Percentiles rank a stretch among this genome's conserved stretches.
phyloP scores from a whole-genome alignment of 2,329 filamentous ascomycete genomes.

The Botrytis fabae region DNA sequence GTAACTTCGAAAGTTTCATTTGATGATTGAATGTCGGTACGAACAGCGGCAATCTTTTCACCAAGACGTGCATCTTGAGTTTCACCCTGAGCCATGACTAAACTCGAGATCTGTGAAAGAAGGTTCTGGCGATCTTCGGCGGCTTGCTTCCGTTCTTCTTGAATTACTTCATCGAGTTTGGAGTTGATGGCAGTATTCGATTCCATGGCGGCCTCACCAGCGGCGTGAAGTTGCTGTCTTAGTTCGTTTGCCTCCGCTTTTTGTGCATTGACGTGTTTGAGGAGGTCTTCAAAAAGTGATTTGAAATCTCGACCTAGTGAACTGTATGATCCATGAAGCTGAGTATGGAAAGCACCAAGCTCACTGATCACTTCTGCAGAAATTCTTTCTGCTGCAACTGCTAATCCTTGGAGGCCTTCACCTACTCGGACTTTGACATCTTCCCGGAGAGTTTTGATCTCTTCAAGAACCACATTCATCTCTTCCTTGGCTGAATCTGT shows the following conservation, averaged over 20 bases:
- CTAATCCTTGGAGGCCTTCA: constrained; percentile 79
- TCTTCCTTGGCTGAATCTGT: constrained; percentile 72
- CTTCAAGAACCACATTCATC: constrained; percentile 88
- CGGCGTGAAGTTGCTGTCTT: constrained; percentile 67
- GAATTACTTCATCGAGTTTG: constrained; percentile 67
- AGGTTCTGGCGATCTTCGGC: constrained; percentile 73
- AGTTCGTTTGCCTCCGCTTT: constrained; percentile 74
- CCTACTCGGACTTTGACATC: constrained; percentile 85
- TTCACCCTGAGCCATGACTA: constrained; percentile 74
- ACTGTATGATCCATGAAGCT: constrained; percentile 81
- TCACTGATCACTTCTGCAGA: constrained; percentile 86
- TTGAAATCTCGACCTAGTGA: constrained; percentile 85
- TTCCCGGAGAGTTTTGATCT: constrained; percentile 86
- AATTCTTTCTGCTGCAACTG: constrained; percentile 81
- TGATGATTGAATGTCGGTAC: constrained; percentile 64
- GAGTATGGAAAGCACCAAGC: constrained; percentile 77
- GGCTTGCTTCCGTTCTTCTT: constrained; percentile 73
- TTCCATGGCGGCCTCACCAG: constrained; percentile 66
- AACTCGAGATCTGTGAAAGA: constrained; percentile 71
- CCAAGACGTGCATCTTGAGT: constrained; percentile 71
- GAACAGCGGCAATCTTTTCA: constrained; percentile 61
- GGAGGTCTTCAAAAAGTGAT: constrained; percentile 76
- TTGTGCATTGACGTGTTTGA: constrained; percentile 73
- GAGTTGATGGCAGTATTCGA: constrained; percentile 67
- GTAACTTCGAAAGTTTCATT: constrained; percentile 65